These are phyloP conservation scores for Pythium phragmiticola DNA, from an alignment of 352 stramenopile genomes.

Conservation along the genomic window DNA sequence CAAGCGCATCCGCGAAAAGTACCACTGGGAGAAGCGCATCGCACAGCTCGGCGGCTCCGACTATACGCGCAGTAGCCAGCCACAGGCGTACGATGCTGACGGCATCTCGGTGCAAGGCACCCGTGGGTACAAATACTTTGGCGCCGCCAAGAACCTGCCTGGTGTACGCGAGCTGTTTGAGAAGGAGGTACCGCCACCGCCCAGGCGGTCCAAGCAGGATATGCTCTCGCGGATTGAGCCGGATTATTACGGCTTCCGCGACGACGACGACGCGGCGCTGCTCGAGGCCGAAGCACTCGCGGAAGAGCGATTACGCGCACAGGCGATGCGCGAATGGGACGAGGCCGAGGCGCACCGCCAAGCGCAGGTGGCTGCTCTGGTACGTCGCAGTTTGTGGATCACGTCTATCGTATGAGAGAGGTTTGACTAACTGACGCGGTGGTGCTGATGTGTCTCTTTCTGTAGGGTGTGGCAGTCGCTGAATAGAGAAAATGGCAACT, in stretches of 20 bases:
- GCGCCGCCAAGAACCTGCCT: slow-evolving; percentile 94
- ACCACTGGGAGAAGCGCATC: slow-evolving; percentile 86
- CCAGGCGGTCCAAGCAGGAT: slow-evolving; percentile 66
- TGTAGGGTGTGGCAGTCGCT: not conserved
- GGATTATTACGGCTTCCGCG: slow-evolving; percentile 79
- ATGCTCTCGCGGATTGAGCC: slow-evolving; percentile 91
- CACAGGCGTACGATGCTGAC: slow-evolving; percentile 78
- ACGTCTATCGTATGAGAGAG: no score
- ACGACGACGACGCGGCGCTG: slow-evolving; percentile 61
- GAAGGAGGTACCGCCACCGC: slow-evolving; percentile 62
- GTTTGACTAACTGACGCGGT: not conserved
- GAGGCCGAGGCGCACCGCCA: slow-evolving; percentile 40
- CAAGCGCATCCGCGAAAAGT: slow-evolving; percentile 94
- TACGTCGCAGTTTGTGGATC: not conserved
- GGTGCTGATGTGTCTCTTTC: not conserved
- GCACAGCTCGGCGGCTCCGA: slow-evolving; percentile 90
- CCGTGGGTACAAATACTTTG: slow-evolving; percentile 96
- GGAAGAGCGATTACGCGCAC: slow-evolving; percentile 45
- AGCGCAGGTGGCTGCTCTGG: slow-evolving; percentile 13
- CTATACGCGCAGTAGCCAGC: slow-evolving; percentile 75
- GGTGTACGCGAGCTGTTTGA: slow-evolving; percentile 95
- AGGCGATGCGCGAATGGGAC: slow-evolving; percentile 62
- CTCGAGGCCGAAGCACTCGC: slow-evolving; percentile 46
- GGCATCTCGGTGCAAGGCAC: slow-evolving; percentile 62
- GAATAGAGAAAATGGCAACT: not conserved